These are phyloP conservation scores for Pontederia crassipes DNA, from an alignment of 176 grass and related monocot species.

Conservation along the genomic window DNA sequence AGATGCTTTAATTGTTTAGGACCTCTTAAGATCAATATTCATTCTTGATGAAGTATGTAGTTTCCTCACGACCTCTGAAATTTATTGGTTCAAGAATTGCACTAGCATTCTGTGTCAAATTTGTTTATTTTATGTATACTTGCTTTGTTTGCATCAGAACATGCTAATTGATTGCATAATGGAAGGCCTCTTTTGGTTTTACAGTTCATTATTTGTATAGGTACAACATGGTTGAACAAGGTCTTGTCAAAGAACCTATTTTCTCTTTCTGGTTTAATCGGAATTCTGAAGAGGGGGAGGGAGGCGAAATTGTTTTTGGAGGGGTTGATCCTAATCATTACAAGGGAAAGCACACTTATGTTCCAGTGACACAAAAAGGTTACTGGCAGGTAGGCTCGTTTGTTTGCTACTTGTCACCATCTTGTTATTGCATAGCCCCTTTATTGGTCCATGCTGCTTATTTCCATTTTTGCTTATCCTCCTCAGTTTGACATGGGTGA, in stretches of 20 bases:
- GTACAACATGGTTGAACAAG: slow-evolving; percentile 19
- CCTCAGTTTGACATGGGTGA: slow-evolving; percentile 19
- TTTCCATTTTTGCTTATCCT: background rate
- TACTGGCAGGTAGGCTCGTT: slow-evolving; percentile 14
- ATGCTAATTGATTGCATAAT: too few relatives aligned
- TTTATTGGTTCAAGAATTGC: too few relatives aligned
- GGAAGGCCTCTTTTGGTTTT: too few relatives aligned
- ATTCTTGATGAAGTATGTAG: too few relatives aligned
- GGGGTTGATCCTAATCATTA: slow-evolving; percentile 15
- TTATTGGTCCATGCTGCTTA: background rate
- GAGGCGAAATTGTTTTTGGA: slow-evolving; percentile 18
- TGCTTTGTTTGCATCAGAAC: too few relatives aligned
- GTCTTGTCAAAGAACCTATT: slow-evolving; percentile 9
- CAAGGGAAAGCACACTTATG: slow-evolving; percentile 13
- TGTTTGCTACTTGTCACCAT: background rate
- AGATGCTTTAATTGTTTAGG: too few relatives aligned
- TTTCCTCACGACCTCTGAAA: too few relatives aligned
- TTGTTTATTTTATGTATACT: too few relatives aligned
- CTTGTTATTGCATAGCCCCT: background rate
- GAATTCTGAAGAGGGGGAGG: slow-evolving; percentile 14
- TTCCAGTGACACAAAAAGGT: slow-evolving; percentile 19
- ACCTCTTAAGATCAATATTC: too few relatives aligned
- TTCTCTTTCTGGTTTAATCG: slow-evolving; percentile 23
- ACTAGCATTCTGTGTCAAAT: too few relatives aligned
- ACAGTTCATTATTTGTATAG: background rate